phyloP scores from a whole-genome alignment of 495 filamentous ascomycete genomes.

The Parmelia sp. region DNA sequence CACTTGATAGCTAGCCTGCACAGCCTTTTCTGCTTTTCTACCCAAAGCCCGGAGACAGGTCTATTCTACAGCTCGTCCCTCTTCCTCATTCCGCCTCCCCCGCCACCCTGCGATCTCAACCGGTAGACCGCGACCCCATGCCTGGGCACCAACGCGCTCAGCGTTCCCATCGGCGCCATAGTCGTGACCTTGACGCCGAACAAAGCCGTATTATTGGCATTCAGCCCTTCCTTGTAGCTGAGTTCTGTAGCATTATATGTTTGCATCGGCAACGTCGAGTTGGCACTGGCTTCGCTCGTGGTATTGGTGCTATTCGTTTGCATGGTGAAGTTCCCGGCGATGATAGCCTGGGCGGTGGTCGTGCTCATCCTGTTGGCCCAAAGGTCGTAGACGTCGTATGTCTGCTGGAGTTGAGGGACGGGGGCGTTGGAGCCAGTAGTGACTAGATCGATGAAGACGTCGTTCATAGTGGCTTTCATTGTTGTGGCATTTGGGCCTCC shows the following conservation, averaged over 20 bases:
- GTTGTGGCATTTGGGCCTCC: conserved; percentile 33
- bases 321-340: conserved; percentile 31
- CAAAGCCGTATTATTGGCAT: conserved; percentile 33
- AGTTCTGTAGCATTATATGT: conserved; percentile 39
- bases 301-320: conserved; percentile 28
- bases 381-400: conserved; percentile 51
- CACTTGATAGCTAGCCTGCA: neutral
- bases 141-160: conserved; percentile 36
- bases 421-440: conserved; percentile 36
- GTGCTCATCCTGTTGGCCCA: conserved; percentile 51
- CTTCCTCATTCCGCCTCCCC: conserved; percentile 26
- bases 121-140: conserved; percentile 45
- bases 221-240: conserved; percentile 38
- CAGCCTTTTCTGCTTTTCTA: neutral
- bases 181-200: conserved; percentile 41
- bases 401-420: conserved; percentile 27
- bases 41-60: neutral
- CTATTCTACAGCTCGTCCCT: conserved; percentile 39
- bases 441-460: conserved; percentile 48
- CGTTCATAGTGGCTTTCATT: conserved; percentile 47
- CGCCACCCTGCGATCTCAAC: conserved; percentile 32
- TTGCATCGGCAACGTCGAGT: conserved; percentile 18
- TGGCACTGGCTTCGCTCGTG: conserved; percentile 31
- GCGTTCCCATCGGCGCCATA: conserved; percentile 35
- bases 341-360: conserved; percentile 38